phyloP scores from a whole-genome alignment of 2,329 filamentous ascomycete species.

The Pseudogymnoascus sp. region DNA sequence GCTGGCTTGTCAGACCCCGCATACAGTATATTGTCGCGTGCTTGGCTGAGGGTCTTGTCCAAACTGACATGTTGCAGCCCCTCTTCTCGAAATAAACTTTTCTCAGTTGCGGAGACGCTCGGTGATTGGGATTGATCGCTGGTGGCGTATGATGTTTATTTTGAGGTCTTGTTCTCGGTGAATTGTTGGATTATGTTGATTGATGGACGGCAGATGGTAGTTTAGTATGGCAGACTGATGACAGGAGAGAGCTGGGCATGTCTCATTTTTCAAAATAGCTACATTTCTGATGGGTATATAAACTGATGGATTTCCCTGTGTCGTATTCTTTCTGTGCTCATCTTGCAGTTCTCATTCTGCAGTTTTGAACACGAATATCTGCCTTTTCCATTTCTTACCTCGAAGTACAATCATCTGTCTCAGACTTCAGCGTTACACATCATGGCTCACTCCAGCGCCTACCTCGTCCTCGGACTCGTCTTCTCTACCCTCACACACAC shows the following conservation, averaged over 20 bases:
- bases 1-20: neutral
- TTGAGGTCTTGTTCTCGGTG: neutral
- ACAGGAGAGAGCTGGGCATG: neutral
- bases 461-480: neutral
- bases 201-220: neutral
- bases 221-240: neutral
- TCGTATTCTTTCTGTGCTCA: neutral
- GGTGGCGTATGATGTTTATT: neutral
- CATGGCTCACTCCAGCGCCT: neutral
- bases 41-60: neutral
- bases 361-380: neutral
- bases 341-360: neutral
- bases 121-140: neutral
- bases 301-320: neutral
- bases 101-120: neutral
- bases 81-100: neutral
- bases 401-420: neutral
- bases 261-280: neutral
- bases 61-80: neutral
- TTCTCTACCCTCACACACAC: neutral
- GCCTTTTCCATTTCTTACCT: neutral
- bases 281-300: neutral
- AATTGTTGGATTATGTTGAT: neutral
- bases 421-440: neutral
- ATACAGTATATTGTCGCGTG: neutral